Percentiles rank a stretch among this genome's conserved stretches.
phyloP scores from a whole-genome alignment of 108 stramenopile species.

The Pseudonitzschia multistriata region DNA sequence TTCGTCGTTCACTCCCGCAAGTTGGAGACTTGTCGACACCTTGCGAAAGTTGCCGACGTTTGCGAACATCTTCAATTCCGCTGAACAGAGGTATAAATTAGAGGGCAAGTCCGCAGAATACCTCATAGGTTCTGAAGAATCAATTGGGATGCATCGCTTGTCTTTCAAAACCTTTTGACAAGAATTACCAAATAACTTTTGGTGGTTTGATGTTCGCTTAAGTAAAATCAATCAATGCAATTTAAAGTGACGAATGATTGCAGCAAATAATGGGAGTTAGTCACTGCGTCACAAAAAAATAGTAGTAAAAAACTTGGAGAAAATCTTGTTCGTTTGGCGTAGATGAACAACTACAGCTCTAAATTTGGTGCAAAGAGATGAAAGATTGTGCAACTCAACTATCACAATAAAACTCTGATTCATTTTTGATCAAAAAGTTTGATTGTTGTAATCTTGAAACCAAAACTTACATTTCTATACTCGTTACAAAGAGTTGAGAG shows the following conservation, averaged over 20 bases:
- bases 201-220: constrained; percentile 17
- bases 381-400: no score
- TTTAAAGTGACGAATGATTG: not conserved
- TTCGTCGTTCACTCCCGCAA: constrained; percentile 56
- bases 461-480: constrained; percentile 20
- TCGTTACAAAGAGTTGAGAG: constrained; percentile 53
- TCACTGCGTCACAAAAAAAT: no score
- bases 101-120: constrained; percentile 42
- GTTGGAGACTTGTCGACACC: constrained; percentile 43
- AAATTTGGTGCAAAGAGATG: no score
- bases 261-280: not conserved
- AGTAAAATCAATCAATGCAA: not conserved
- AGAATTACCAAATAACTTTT: constrained; percentile 30
- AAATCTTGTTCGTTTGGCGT: no score
- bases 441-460: not conserved
- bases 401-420: no score
- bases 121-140: constrained; percentile 29
- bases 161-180: constrained; percentile 31
- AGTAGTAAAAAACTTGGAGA: no score
- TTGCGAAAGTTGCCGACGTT: constrained; percentile 49
- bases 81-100: constrained; percentile 65
- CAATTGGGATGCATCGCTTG: constrained; percentile 47
- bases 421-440: no score
- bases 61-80: constrained; percentile 69
- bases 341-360: no score